Evolutionary conservation across 257 asterid species (phyloP), one percentile per base, ranked within the genome.

Genomic region (Fraxinus pennsylvanica): DNA sequence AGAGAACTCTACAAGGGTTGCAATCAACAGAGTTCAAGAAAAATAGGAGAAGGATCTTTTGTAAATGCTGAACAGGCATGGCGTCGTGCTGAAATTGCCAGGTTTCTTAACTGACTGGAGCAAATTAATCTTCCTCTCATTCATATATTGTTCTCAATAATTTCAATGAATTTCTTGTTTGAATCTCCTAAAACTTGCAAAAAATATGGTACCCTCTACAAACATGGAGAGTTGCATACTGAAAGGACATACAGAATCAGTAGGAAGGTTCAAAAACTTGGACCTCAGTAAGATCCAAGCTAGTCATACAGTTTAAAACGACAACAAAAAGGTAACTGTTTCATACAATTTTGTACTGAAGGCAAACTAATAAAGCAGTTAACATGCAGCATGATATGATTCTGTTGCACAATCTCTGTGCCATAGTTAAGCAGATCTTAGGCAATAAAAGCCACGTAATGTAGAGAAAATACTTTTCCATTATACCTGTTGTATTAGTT

Each of bases 231-330:
- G 73, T 27, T 73, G 84, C 72, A 83, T 61, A 30, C 77, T 36
- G 39, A 77, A 70, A 29, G 84, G 84, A 25, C 87, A 77, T 67
- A 29, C 77, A 45, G 87, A 84, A 78, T 81, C 87, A 38, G 76
- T 74, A 39, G 68, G 72, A 54, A 81, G 81, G 78, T 76, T 81
- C 6, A 78, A 80, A 74, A 80, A 69, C 30, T 74, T 77, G 80
- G 84, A 83, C 52, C 54, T 80, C 8, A 69, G 25, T 12, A 59
- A 54, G 71, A 77, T 77, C 70, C 84, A 80, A 43, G 59, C 79
- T 6, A 73, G 67, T 39, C 77, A 74, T 41, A 80, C 80, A 30
- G 76, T 83, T 43, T 80, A 71, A 65, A 65, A 27, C 21, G 7
- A 65, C 30, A 36, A 36, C 39, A 13, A 22, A 32, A 30, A 68